These are phyloP conservation scores for Vitis hybrid DNA, from an alignment of 177 flowering plant genomes.

Conservation along the genomic window DNA sequence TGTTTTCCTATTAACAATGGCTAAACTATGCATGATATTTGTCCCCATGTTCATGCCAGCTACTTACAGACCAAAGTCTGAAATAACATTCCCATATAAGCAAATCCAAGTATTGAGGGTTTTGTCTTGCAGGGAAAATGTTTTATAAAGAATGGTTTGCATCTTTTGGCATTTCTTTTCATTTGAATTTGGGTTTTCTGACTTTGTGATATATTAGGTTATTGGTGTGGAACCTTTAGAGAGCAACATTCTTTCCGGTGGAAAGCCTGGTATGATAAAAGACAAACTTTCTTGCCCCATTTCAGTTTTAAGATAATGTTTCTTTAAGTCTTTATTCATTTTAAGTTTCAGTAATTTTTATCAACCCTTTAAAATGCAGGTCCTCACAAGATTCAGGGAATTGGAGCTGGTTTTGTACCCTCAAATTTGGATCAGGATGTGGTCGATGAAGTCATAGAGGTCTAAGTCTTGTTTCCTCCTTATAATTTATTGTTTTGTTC, in stretches of 20 bases:
- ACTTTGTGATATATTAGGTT: conserved; percentile 35
- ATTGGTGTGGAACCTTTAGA: conserved; percentile 72
- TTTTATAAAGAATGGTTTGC: too few species aligned
- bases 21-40: background rate
- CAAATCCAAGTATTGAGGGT: too few species aligned
- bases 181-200: background rate
- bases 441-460: conserved; percentile 84
- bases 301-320: background rate
- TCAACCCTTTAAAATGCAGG: conserved; percentile 44
- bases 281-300: background rate
- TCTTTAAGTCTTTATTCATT: background rate
- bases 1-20: background rate
- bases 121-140: too few species aligned
- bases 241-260: conserved; percentile 72
- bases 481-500: background rate
- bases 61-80: conserved; percentile 2
- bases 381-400: conserved; percentile 96
- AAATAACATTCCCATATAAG: too few species aligned
- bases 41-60: background rate
- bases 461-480: conserved; percentile 17
- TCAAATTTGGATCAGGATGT: conserved; percentile 62
- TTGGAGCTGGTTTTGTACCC: conserved; percentile 94
- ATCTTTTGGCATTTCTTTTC: background rate
- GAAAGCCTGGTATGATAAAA: conserved; percentile 59
- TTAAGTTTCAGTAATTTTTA: background rate